Base-by-base conservation (phyloP, 1,284 basidiomycete species). In the Termitomyces sp. region DNA sequence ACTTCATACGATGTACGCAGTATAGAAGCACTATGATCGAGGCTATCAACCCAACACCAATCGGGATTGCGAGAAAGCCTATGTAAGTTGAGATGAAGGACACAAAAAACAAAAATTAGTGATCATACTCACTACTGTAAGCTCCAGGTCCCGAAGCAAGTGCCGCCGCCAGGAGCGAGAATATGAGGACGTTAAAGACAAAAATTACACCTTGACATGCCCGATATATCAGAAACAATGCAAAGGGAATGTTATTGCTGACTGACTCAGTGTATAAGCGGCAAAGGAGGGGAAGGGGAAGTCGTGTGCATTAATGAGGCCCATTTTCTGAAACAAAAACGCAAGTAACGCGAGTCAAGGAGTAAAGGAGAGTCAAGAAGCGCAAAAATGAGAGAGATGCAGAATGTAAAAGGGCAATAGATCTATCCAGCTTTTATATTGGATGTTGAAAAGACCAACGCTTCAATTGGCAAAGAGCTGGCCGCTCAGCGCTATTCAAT, bases 41-140 rank as follows among this genome's bases (percentile, higher is more conserved):
- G 10, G 55, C 50, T 24, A 62, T 40, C 54, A 58, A 45, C 10
- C 42, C 49, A 13, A 59, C 38, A 17, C 50, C 58, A 47, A 63
- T 57, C 9, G 57, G 57, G 17, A 50, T 50, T 6, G 55, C 50
- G 42, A 60, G 57, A 24, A 61, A 58, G 43, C 62, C 63, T 63
- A 36, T 33, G 19, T 17, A 45, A 15, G 9, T 24, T 34, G 1
- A 45, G 36, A 30, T 47, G 7, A 30, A 12, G 8, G 5, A 39
- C 2, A n/a, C n/a, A 4, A 8, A 1, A 15, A 30, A 26, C 9
- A 24, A 17, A 9, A 5, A 15, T 26, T 4, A 31, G 3, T n/a
- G 13, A 2, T 30, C 12, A 13, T 36, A 30, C 43, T 41, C 17
- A 58, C 58, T 53, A 42, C 57, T 59, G 17, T 54, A 54, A 28